Conservation (phyloP, 331 rosid species). For the Phaseolus coccineus region DNA sequence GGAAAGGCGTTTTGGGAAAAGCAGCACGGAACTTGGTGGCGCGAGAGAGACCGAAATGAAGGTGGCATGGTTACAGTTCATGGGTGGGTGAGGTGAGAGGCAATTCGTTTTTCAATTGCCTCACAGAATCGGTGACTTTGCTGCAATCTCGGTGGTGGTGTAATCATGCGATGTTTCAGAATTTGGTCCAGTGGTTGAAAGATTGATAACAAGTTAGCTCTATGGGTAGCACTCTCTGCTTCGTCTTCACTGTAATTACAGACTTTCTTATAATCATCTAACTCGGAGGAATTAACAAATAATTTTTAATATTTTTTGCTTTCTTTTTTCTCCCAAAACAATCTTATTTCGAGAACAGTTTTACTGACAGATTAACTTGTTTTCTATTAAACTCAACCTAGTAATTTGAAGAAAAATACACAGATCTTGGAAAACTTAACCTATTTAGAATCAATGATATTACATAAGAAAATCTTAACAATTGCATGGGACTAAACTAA, state of each 20-base stretch:
- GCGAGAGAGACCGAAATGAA: conserved; percentile 48
- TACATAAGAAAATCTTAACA: no score
- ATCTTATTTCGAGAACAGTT: no score
- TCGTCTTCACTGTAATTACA: not conserved
- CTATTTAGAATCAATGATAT: no score
- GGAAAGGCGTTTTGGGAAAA: conserved; percentile 45
- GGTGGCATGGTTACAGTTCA: conserved; percentile 59
- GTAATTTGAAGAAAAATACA: no score
- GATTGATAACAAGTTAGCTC: not conserved
- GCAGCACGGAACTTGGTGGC: conserved; percentile 18
- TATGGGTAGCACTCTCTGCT: conserved; percentile 2
- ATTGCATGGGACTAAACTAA: no score
- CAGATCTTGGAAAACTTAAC: no score
- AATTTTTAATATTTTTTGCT: no score
- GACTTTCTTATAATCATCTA: no score
- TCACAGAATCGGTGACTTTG: not conserved
- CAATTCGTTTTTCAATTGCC: conserved; percentile 15
- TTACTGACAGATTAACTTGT: no score
- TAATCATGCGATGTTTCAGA: not conserved
- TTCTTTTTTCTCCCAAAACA: no score
- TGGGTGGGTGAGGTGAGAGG: conserved; percentile 50
- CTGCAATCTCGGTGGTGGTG: conserved; percentile 10
- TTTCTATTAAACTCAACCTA: no score
- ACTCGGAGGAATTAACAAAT: no score
- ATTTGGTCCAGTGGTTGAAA: not conserved